phyloP scores from a whole-genome alignment of 2,329 filamentous ascomycete genomes.

The Fusarium pseudograminearum region DNA sequence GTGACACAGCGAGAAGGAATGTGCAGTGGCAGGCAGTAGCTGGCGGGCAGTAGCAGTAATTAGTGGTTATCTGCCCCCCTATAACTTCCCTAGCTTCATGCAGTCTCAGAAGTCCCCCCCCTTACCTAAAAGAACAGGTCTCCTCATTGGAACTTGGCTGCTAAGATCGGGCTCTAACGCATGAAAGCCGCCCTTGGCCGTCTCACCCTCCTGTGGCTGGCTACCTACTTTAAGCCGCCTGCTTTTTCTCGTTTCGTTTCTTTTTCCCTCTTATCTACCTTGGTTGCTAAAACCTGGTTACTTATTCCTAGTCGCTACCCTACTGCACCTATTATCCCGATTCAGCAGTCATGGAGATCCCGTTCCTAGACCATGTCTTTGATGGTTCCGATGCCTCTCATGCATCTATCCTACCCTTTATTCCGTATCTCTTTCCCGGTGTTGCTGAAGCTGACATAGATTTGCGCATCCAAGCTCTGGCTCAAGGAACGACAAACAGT shows the following conservation, averaged over 20 bases:
- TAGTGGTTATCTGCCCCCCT: conserved; percentile 8
- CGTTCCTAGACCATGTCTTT: conserved; percentile 30
- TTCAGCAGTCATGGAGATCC: conserved; percentile 27
- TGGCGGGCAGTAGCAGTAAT: background rate
- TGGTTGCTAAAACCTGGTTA: too few species aligned
- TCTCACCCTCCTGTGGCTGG: background rate
- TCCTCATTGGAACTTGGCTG: background rate
- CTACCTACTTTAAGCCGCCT: conserved; percentile 4
- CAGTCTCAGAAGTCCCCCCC: background rate
- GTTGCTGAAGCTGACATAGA: background rate
- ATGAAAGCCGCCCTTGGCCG: background rate
- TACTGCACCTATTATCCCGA: background rate
- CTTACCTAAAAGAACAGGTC: conserved; percentile 1
- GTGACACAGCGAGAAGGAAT: conserved; percentile 1
- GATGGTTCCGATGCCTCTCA: conserved; percentile 20
- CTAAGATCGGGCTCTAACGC: background rate
- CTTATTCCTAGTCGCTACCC: background rate
- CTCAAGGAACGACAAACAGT: conserved; percentile 42
- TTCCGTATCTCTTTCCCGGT: conserved; percentile 27
- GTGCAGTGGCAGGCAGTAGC: background rate
- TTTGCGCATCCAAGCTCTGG: conserved; percentile 21
- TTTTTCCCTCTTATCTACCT: background rate
- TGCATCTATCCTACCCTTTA: conserved; percentile 24
- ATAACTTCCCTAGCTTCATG: background rate
- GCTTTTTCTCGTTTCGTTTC: background rate